phyloP scores from a whole-genome alignment of 1,139 yeast species.

The Geotrichum carabidarum region DNA sequence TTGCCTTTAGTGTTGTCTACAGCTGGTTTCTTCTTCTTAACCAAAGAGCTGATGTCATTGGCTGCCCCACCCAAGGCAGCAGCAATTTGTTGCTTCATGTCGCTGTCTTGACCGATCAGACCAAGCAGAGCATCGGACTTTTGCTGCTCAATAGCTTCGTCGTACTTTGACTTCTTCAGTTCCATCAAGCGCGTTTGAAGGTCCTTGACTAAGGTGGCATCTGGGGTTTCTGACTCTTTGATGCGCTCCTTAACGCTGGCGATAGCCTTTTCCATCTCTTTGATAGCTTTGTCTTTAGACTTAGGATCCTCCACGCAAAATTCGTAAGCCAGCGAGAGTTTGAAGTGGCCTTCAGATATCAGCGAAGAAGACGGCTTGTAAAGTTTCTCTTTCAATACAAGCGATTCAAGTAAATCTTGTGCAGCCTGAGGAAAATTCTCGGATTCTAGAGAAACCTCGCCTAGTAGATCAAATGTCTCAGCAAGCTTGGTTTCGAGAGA shows the following conservation, averaged over 20 bases:
- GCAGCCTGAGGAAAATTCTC: conserved; percentile 75
- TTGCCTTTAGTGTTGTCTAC: conserved; percentile 20
- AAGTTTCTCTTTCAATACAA: conserved; percentile 52
- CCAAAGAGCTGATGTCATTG: conserved; percentile 54
- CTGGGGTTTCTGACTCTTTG: conserved; percentile 41
- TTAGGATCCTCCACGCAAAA: conserved; percentile 52
- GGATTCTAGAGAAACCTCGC: conserved; percentile 84
- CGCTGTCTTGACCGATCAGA: conserved; percentile 51
- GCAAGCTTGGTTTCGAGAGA: conserved; percentile 53
- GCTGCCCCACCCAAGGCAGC: conserved; percentile 34
- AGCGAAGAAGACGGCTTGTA: conserved; percentile 51
- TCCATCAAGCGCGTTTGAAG: conserved; percentile 39
- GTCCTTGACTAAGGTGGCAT: conserved; percentile 50
- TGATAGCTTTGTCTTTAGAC: conserved; percentile 45
- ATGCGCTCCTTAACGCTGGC: conserved; percentile 52
- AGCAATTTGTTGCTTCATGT: conserved; percentile 16
- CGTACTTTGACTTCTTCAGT: conserved; percentile 48
- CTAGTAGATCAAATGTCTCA: conserved; percentile 72
- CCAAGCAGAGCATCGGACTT: conserved; percentile 59
- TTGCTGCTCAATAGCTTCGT: conserved; percentile 49
- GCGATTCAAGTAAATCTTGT: conserved; percentile 55
- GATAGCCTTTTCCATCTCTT: conserved; percentile 53
- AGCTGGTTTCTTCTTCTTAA: conserved; percentile 47
- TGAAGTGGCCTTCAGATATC: conserved; percentile 76
- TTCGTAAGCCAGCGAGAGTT: conserved; percentile 74